Evolutionary conservation across 2,329 filamentous ascomycete genomes (phyloP), one percentile per base, ranked within the genome.

Genomic region (Colletotrichum incanum): DNA sequence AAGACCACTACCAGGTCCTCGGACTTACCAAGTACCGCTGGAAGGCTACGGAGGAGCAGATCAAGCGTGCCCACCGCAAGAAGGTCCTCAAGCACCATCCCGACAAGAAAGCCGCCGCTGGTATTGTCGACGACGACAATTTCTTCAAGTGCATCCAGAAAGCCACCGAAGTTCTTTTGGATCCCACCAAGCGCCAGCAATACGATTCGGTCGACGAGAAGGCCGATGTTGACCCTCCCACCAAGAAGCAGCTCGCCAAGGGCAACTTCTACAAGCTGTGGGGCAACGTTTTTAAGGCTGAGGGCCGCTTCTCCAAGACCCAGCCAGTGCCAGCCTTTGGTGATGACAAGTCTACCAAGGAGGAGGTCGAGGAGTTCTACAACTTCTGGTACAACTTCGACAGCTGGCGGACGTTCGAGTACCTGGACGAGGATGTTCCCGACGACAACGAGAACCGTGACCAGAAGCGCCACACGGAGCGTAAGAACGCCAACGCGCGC

Each of bases 71-170:
- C 77, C 96, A 99, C 87, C 94, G 96, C 87, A 98, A 97, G 91
- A 99, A 99, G 93, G 96, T 99, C 76, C 93, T 99, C 76, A 96
- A 95, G 86, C 96, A 99, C 84, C 96, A 99, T 85, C 96, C 96
- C 74, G 96, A 99, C 84, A 99, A 99, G 92, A 97, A 97, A 87
- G 96, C 97, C 20, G 96, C 96, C 37, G 90, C 92, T 59, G 96
- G 96, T 74, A 90, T 91, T 78, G 90, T 91, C 77, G 95, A 98
- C 79, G 96, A 98, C 84, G 96, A 99, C 84, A 94, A 93, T 83
- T 99, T 99, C 89, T 99, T 99, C 93, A 99, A 99, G 90, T 99
- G 97, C 85, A 99, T 99, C 83, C 97, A 99, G 83, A 98, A 98
- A 85, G 96, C 96, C 70, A 96, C 93, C 78, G 96, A 99, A 80